phyloP scores from a whole-genome alignment of 495 filamentous ascomycete species.

The Penicillium tannophilum region DNA sequence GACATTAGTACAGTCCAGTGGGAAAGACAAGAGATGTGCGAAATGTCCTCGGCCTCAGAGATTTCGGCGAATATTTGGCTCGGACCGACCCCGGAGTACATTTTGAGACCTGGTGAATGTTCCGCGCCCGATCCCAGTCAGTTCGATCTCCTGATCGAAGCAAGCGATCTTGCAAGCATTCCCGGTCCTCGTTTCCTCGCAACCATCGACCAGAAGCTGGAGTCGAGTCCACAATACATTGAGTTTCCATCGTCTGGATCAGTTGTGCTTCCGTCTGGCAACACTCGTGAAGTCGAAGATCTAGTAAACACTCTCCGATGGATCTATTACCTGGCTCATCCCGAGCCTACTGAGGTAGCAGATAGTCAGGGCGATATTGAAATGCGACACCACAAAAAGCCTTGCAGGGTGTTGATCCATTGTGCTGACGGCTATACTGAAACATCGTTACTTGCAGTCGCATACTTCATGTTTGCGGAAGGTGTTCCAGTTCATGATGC shows the following conservation, averaged over 20 bases:
- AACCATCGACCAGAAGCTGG: conserved; percentile 59
- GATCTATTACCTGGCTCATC: conserved; percentile 79
- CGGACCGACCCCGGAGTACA: conserved; percentile 80
- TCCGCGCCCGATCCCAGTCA: conserved; percentile 32
- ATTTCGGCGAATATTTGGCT: conserved; percentile 89
- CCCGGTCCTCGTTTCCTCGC: conserved; percentile 58
- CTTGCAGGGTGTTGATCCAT: conserved; percentile 78
- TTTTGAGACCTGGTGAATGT: conserved; percentile 27
- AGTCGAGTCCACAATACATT: conserved; percentile 57
- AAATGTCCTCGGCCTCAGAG: conserved; percentile 87
- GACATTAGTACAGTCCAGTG: conserved; percentile 61
- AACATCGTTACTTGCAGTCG: conserved; percentile 79
- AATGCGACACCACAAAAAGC: conserved; percentile 44
- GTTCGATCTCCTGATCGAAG: conserved; percentile 80
- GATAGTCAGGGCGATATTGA: conserved; percentile 63
- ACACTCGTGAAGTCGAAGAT: conserved; percentile 75
- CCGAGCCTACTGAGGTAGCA: conserved; percentile 39
- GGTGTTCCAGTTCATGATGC: conserved; percentile 77
- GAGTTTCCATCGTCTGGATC: conserved; percentile 94
- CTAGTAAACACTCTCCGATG: conserved; percentile 85
- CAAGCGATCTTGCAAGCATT: conserved; percentile 75
- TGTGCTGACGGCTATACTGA: conserved; percentile 97
- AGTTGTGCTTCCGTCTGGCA: conserved; percentile 79
- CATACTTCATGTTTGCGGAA: conserved; percentile 89
- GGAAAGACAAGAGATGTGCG: conserved; percentile 89